Conservation (phyloP, 352 stramenopile genomes). For the Pseudoperonospora humuli region DNA sequence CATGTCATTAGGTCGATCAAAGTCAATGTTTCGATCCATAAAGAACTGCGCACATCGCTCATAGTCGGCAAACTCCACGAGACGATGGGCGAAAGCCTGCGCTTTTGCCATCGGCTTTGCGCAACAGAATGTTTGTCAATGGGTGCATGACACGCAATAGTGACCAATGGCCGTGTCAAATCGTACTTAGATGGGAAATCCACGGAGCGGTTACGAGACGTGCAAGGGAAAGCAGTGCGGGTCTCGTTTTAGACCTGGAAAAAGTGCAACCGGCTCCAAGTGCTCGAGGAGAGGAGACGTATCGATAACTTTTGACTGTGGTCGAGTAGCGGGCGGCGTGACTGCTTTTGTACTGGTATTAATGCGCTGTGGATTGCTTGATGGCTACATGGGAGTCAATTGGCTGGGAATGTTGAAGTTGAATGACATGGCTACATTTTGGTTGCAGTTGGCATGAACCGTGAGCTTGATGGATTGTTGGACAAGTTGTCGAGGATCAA, state of each 20-base stretch:
- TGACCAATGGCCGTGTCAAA: too few relatives aligned
- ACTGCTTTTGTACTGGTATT: neutral
- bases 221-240: too few relatives aligned
- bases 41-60: slow-evolving; percentile 57
- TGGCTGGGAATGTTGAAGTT: slow-evolving; percentile 27
- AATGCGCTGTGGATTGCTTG: too few relatives aligned
- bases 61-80: slow-evolving; percentile 66
- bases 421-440: slow-evolving; percentile 20
- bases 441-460: slow-evolving; percentile 37
- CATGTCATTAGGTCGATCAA: slow-evolving; percentile 44
- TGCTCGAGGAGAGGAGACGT: too few relatives aligned
- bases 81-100: slow-evolving; percentile 65
- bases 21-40: slow-evolving; percentile 45
- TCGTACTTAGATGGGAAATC: too few relatives aligned
- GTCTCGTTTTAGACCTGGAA: too few relatives aligned
- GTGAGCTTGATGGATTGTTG: slow-evolving; percentile 70
- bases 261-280: too few relatives aligned
- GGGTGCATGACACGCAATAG: too few relatives aligned
- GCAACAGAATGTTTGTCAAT: too few relatives aligned
- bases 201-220: too few relatives aligned
- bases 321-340: too few relatives aligned
- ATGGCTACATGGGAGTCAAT: slow-evolving; percentile 15
- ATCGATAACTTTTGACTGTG: too few relatives aligned
- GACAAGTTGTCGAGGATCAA: slow-evolving; percentile 72
- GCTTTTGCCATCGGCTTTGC: slow-evolving; percentile 12